phyloP scores from a whole-genome alignment of 1,284 basidiomycete species.

The Vanrija sp. region DNA sequence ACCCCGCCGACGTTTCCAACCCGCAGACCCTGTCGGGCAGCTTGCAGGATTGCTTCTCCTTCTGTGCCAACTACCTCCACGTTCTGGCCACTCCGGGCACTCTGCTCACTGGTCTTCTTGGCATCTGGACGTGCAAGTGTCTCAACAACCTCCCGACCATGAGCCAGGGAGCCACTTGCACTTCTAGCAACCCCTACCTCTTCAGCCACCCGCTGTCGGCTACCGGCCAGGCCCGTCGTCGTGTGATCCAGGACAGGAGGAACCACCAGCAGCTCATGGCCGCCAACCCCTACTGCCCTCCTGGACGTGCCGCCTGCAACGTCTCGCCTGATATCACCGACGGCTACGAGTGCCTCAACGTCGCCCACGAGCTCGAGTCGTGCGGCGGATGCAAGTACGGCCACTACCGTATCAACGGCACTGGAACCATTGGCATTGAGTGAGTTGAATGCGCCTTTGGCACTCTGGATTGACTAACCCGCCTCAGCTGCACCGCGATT shows the following conservation, averaged over 20 bases:
- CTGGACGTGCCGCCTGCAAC: not conserved
- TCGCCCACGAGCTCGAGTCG: not conserved
- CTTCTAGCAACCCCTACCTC: no score
- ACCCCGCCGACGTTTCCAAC: no score
- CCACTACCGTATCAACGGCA: no score
- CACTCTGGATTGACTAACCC: not conserved
- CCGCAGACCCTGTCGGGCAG: no score
- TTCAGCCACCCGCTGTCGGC: no score
- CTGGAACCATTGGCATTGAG: not conserved
- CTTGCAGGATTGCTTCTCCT: no score
- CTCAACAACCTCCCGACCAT: no score
- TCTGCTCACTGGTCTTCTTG: no score
- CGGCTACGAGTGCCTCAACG: conserved; percentile 1
- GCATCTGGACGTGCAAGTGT: no score
- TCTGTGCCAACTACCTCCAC: no score
- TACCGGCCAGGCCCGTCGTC: not conserved
- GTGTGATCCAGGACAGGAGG: not conserved
- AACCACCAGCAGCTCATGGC: not conserved
- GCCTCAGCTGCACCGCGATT: not conserved
- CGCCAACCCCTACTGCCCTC: conserved; percentile 1
- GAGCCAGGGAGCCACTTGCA: no score
- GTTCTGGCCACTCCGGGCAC: no score
- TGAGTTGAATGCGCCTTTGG: not conserved
- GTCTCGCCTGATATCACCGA: not conserved
- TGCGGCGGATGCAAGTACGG: conserved; percentile 3